Evolutionary conservation across 257 asterid species (phyloP), one percentile per base, ranked within the genome.

Genomic region (Linderniella brevidens): DNA sequence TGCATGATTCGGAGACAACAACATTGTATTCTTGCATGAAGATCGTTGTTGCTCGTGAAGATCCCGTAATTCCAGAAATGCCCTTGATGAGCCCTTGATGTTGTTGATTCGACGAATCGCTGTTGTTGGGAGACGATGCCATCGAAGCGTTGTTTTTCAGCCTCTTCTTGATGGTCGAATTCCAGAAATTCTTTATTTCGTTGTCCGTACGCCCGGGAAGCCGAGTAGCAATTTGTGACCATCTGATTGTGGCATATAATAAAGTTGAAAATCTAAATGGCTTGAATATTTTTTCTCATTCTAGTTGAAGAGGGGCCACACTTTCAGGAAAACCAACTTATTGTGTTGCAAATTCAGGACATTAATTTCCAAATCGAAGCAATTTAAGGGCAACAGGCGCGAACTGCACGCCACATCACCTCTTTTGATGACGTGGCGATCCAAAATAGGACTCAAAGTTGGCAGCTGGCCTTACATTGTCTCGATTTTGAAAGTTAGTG

Each of bases 141-240:
- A 6, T 25, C 32, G 6, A 2, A 6, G 32, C 32, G 8, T 35
- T 73, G 36, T 67, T 82, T 61, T 82, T 82, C 53, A 82, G 7
- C 67, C 93, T 75, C 73, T 79, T 86, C 57, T 86, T 86, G 15
- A 82, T 71, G 0, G 94, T 75, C 1, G 97, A 86, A 54, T 86
- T 86, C 96, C 96, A 86, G 6, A 82, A 86, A 49, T 86, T 86
- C 78, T 86, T 86, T 37, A 82, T 82, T 63, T 86, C 94, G 12
- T 86, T 86, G 67, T 86, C 96, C 0, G 96, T 86, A 61, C 96
- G 70, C 12, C 96, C 97, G 0, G 97, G 97, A 8, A 86, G 73
- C 4, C 93, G 87, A 4, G 94, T 86, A 17, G 97, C 97, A 17
- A 86, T 86, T 53, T 79, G 97, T 25, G 97, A 82, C 97, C 97